Base-by-base conservation (phyloP, 306 rosid genomes). In the Amphicarpaea edgeworthii region DNA sequence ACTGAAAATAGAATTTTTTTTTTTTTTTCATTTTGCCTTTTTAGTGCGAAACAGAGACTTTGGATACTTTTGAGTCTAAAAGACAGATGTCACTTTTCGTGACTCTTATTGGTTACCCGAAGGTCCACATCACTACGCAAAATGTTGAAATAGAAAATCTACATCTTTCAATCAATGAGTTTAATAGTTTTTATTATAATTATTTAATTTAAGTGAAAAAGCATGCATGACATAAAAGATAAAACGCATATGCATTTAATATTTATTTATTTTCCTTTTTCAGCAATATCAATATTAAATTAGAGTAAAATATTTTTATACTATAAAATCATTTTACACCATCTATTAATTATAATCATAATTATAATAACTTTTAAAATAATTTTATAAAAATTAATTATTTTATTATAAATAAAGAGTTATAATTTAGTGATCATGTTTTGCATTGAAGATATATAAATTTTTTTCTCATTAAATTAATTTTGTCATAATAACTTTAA, bases 41-140 rank as follows among this genome's bases (percentile, higher is more conserved):
- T 42, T 9, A 26, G 75, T 49, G 11, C 20, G 55, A 80, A 84
- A 47, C 40, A 85, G 51, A 42, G 74, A 37, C 88, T 75, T 89
- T 58, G 89, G 87, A 85, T 83, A 37, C 86, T 73, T 59, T 75
- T 11, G 12, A 16, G 49, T 16, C 66, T 78, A 19, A 68, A 6
- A 34, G 26, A 62, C 57, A 60, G 82, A 63, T 19, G 40, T 74
- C 85, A 85, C 83, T 80, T 47, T 32, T 50, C 42, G 21, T 40
- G 77, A 53, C 2, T 70, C 12, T 66, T 12, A 75, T 40, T 77
- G 87, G 87, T 80, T 20, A 71, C 2, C 66, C 30, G 32, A 21
- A 76, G 28, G 50, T 47, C 41, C 72, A 63, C n/a, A 28, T 68
- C 75, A 67, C 30, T 15, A 7, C 3, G 0, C 47, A 59, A 7